Conservation (phyloP, 2,329 filamentous ascomycete species). For the Bipolaris zeicola region DNA sequence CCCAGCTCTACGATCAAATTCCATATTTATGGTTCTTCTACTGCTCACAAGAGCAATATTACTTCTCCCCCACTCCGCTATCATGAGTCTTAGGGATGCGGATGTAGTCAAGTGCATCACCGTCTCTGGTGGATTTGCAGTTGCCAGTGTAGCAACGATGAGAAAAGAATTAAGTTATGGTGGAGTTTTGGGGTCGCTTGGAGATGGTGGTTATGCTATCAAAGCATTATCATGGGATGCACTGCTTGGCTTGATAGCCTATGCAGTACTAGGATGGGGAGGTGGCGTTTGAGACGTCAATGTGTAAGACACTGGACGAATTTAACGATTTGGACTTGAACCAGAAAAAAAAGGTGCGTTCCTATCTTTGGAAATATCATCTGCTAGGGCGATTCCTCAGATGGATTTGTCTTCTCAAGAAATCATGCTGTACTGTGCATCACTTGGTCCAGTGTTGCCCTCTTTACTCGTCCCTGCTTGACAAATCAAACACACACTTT, state of each 20-base stretch:
- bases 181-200: constrained; percentile 16
- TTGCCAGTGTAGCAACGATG: constrained; percentile 30
- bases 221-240: constrained; percentile 39
- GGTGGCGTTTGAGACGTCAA: constrained; percentile 27
- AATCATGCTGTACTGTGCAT: not conserved
- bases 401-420: not conserved
- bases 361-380: not conserved
- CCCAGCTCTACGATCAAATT: constrained; percentile 21
- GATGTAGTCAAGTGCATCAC: constrained; percentile 31
- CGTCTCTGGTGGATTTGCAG: constrained; percentile 32
- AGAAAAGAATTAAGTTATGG: constrained; percentile 16
- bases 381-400: not conserved
- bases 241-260: constrained; percentile 25
- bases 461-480: not conserved
- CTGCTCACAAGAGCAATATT: constrained; percentile 29
- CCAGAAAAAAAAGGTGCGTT: too few species aligned
- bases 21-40: constrained; percentile 28
- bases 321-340: too few species aligned
- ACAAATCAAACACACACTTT: not conserved
- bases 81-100: constrained; percentile 19
- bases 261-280: constrained; percentile 29
- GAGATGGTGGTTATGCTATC: constrained; percentile 22
- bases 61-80: constrained; percentile 28
- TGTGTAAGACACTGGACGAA: not conserved
- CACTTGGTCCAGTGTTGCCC: not conserved